Evolutionary conservation across 2,329 filamentous ascomycete species (phyloP).

Genomic region (Cordyceps fumosorosea): DNA sequence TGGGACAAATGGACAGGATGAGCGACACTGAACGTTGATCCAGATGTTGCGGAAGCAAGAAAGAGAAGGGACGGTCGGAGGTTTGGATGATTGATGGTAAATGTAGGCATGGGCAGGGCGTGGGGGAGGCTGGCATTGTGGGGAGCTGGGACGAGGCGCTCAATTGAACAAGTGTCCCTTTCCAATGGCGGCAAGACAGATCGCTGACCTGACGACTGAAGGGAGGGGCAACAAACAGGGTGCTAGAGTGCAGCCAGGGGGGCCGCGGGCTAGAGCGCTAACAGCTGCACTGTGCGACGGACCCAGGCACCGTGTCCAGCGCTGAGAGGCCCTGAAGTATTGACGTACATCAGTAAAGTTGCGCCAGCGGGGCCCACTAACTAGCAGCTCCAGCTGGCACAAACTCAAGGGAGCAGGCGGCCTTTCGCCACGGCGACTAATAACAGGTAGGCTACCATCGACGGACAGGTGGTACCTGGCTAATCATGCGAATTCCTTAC

Average conservation of each 20-base stretch:
- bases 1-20: constrained; percentile 10
- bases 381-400: no score
- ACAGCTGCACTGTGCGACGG: not conserved
- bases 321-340: no score
- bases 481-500: not conserved
- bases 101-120: constrained; percentile 18
- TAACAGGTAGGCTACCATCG: no score
- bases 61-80: constrained; percentile 15
- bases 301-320: no score
- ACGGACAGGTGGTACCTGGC: constrained; percentile 6
- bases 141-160: constrained; percentile 19
- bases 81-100: constrained; percentile 16
- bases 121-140: constrained; percentile 22
- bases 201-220: not conserved
- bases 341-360: no score
- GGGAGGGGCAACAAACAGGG: not conserved
- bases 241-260: not conserved
- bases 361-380: not conserved
- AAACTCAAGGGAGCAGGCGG: not conserved
- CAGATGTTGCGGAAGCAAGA: constrained; percentile 12
- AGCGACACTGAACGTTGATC: constrained; percentile 18
- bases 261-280: not conserved
- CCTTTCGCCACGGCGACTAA: not conserved
- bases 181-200: constrained; percentile 13
- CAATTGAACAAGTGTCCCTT: constrained; percentile 42